Evolutionary conservation across 2,329 filamentous ascomycete genomes (phyloP), one percentile per base, ranked within the genome.

Genomic region (Fusarium abutilonis): DNA sequence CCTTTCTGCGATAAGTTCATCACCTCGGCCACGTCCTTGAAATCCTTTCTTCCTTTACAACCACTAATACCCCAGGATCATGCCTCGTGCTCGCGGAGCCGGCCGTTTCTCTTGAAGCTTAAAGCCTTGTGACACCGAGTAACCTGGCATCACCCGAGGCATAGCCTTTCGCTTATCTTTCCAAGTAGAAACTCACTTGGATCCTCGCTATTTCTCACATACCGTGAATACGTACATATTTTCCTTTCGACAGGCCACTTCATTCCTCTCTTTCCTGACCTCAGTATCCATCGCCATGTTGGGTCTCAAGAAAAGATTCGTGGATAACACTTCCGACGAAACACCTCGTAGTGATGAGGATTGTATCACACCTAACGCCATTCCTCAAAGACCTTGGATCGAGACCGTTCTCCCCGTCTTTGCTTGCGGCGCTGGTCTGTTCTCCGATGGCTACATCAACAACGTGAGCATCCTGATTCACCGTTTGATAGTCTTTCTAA

Each of bases 371-470:
- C 35, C 39, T 8, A 50, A 52, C 2, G 52, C 54, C n/a, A 29
- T 43, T 6, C 40, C 48, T 6, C 52, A 65, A 50, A 50, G 56
- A 3, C 47, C 66, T 10, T 69, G 64, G 61, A 42, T 52, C 7
- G 62, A 69, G 15, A 68, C 66, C 3, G 68, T 64, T 4, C 39
- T 84, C 83, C 92, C 93, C 13, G 90, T 92, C 1, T 89, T 97
- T 67, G 93, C 93, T 39, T 96, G 92, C 72, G 93, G 93, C 64
- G 91, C 93, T 47, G 93, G 93, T 70, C 82, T 97, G 2, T 97
- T 97, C 77, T 93, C 89, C 21, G 93, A 97, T 75, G 93, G 93
- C 14, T 97, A 97, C 75, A 86, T 97, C 73, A 96, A 96, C 77
- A 92, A 91, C 71, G 91, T 92, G 78, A 61, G 74, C 52, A 34